phyloP scores from a whole-genome alignment of 768 basidiomycete species.

The Termitomyces sp. region DNA sequence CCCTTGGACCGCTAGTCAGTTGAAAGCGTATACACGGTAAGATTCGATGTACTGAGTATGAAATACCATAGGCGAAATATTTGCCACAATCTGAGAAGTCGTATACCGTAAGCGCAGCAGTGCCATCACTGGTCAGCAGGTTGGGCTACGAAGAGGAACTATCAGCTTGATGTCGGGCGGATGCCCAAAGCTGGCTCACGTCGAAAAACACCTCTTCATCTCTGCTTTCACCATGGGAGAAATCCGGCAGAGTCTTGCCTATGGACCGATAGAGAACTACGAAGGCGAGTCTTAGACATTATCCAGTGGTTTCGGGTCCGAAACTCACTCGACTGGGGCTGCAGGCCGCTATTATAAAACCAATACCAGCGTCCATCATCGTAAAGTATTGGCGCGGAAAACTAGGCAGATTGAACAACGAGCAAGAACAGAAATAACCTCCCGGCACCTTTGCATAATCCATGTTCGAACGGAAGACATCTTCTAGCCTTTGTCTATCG shows the following conservation, averaged over 20 bases:
- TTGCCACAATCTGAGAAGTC: conserved; percentile 67
- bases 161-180: neutral
- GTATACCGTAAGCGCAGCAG: conserved; percentile 54
- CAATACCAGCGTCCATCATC: conserved; percentile 78
- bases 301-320: neutral
- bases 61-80: conserved; percentile 76
- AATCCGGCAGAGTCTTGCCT: conserved; percentile 50
- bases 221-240: conserved; percentile 37
- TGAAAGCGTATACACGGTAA: neutral
- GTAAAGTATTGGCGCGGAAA: conserved; percentile 56
- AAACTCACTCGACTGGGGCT: conserved; percentile 56
- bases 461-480: conserved; percentile 45
- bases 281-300: conserved; percentile 4
- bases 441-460: conserved; percentile 39
- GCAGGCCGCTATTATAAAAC: conserved; percentile 75
- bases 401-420: conserved; percentile 33
- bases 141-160: conserved; percentile 48
- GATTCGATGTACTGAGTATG: conserved; percentile 49
- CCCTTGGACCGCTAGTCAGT: conserved; percentile 39
- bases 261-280: conserved; percentile 62
- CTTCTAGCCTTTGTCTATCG: conserved; percentile 56
- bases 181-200: conserved; percentile 31
- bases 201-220: conserved; percentile 79
- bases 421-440: neutral
- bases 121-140: conserved; percentile 67